A percentile compares a stretch with the other conserved stretches of the same genome.
These are phyloP conservation scores for Wickerhamomyces sp. DNA, from an alignment of 1,139 yeast genomes.

Conservation along the genomic window DNA sequence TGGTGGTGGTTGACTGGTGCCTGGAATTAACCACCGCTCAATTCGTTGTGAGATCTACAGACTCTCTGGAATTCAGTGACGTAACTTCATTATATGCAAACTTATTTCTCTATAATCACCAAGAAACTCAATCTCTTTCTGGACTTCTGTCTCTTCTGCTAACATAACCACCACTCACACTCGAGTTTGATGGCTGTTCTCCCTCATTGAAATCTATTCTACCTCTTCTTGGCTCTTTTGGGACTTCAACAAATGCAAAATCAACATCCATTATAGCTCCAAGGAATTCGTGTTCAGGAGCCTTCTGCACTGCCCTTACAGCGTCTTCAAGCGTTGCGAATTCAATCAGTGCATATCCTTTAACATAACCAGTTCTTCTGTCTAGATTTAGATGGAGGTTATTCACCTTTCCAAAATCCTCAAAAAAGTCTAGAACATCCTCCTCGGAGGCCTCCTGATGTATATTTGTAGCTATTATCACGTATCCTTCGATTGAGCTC, in stretches of 20 bases:
- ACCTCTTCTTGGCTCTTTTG: slow-evolving; percentile 6
- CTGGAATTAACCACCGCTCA: no score
- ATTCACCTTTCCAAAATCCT: slow-evolving; percentile 36
- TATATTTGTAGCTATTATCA: slow-evolving; percentile 34
- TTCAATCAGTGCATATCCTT: slow-evolving; percentile 39
- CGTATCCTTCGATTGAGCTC: slow-evolving; percentile 39
- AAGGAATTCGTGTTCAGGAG: slow-evolving; percentile 29
- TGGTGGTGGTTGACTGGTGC: no score
- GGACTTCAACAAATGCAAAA: slow-evolving; percentile 32
- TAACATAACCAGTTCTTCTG: slow-evolving; percentile 33
- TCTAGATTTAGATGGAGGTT: slow-evolving; percentile 38
- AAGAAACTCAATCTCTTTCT: not conserved
- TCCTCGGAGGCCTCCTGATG: slow-evolving; percentile 45
- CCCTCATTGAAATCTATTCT: not conserved
- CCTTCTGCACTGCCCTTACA: slow-evolving; percentile 28
- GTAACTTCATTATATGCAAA: no score
- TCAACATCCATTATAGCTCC: slow-evolving; percentile 31
- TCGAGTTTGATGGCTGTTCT: not conserved
- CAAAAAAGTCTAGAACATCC: slow-evolving; percentile 35
- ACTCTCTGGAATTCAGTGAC: no score
- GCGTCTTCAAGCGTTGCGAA: slow-evolving; percentile 32
- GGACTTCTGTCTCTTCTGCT: slow-evolving; percentile 5
- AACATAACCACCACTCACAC: not conserved
- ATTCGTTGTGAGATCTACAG: no score
- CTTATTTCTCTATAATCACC: no score